Conservation (phyloP, 192 early-diverging fungal genomes). For the Coemansia furcata region DNA sequence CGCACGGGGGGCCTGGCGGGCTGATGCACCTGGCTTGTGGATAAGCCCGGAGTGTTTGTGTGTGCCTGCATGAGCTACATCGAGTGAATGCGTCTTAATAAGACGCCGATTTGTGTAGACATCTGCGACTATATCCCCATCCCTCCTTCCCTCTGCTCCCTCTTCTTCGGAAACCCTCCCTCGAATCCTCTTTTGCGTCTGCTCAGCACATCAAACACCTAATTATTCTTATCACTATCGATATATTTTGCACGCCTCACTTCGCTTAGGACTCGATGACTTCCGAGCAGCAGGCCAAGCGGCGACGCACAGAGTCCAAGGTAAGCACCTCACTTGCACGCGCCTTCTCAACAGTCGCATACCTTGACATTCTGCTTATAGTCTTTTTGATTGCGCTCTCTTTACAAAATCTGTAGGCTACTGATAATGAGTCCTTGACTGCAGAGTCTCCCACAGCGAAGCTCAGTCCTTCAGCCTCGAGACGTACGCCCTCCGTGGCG, state of each 20-base stretch:
- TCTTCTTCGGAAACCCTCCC: constrained; percentile 11
- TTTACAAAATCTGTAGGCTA: constrained; percentile 28
- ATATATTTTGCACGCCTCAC: constrained; percentile 9
- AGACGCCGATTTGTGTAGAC: constrained; percentile 24
- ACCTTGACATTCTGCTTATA: neutral
- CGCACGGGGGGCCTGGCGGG: constrained; percentile 1
- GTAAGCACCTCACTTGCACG: constrained; percentile 20
- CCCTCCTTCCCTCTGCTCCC: constrained; percentile 15
- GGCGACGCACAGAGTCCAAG: constrained; percentile 50
- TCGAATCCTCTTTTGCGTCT: constrained; percentile 15
- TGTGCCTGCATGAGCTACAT: constrained; percentile 10
- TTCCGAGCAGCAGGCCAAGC: constrained; percentile 47
- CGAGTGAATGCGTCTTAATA: constrained; percentile 9
- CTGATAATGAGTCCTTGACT: constrained; percentile 33
- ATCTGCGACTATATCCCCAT: constrained; percentile 17
- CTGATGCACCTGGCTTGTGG: neutral
- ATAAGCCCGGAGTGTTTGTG: constrained; percentile 3
- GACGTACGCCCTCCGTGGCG: constrained; percentile 26
- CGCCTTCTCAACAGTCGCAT: neutral
- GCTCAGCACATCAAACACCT: neutral
- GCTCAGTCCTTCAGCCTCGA: constrained; percentile 18
- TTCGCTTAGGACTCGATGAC: constrained; percentile 39
- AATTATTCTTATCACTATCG: constrained; percentile 17
- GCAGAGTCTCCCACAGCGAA: constrained; percentile 27
- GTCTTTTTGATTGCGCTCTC: neutral